A percentile compares a stretch with the other conserved stretches of the same genome.
These are phyloP conservation scores for Rauvolfia tetraphylla DNA, from an alignment of 257 asterid species.

Conservation along the genomic window DNA sequence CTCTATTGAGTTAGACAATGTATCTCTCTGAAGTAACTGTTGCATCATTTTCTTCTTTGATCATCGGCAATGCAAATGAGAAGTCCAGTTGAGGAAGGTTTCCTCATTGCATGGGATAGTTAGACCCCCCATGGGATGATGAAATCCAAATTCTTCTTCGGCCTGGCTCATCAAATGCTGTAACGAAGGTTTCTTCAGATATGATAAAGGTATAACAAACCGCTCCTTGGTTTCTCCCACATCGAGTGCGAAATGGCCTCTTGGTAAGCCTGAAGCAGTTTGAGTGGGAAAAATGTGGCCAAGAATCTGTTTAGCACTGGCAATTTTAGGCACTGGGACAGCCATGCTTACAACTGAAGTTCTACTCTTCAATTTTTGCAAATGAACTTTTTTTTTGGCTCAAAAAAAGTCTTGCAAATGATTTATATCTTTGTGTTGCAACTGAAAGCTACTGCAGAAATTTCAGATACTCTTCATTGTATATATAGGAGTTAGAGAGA, in stretches of 20 bases:
- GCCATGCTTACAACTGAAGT: conserved; percentile 15
- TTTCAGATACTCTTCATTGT: neutral
- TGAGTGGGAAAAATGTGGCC: conserved; percentile 12
- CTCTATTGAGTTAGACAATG: too few species aligned
- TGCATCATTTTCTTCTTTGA: neutral
- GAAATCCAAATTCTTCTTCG: conserved; percentile 49
- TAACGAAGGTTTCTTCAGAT: conserved; percentile 40
- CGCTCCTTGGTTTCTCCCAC: conserved; percentile 37
- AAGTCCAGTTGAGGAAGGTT: conserved; percentile 14
- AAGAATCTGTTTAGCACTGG: conserved; percentile 19
- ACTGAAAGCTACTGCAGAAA: neutral
- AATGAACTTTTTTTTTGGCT: neutral
- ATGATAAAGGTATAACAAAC: conserved; percentile 45
- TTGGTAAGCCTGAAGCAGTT: conserved; percentile 12
- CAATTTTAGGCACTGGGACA: conserved; percentile 15
- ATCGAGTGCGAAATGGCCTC: conserved; percentile 16
- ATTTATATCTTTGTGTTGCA: neutral
- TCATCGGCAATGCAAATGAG: conserved; percentile 4
- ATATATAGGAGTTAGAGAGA: neutral
- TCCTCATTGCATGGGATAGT: conserved; percentile 38
- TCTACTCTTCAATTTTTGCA: neutral
- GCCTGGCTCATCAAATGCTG: conserved; percentile 40
- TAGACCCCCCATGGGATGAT: conserved; percentile 59
- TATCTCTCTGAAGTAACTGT: neutral
- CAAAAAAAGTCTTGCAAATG: neutral